Evolutionary conservation across 2,329 filamentous ascomycete species (phyloP), one percentile per base, ranked within the genome.

Genomic region (Tolypocladium tropicale): DNA sequence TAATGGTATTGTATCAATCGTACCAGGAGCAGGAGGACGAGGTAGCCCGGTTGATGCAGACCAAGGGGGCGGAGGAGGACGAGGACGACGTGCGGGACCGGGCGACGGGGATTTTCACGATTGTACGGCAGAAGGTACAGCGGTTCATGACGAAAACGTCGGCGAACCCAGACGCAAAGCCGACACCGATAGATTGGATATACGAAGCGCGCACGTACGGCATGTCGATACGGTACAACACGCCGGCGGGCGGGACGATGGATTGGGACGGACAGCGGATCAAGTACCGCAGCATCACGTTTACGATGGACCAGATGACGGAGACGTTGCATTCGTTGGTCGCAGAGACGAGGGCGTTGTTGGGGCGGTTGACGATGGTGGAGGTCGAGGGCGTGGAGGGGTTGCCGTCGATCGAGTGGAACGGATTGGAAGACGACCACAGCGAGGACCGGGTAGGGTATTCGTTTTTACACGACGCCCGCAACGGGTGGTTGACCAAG

Each of bases 151-250:
- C 53, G 7, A 30, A 34, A 30, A 59, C 41, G 16, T 25, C 50
- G 12, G 51, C 46, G 2, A 32, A 25, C 5, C 23, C 10, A 0
- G 33, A 58, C 6, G 36, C 33, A 6, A 23, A 55, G 32, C 58
- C 53, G 16, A 59, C 25, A 6, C 58, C 55, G 41, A 61, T 63
- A 48, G 57, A 63, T 52, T 63, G 52, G 57, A 61, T 63, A 9
- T 56, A 57, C 25, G 48, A 60, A 6, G 21, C 30, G 25, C 53
- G 41, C 0, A 56, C 39, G 21, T 59, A 60, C 39, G 50, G 55
- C 2, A 53, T 61, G 34, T 33, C 58, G 9, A 62, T 63, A 46
- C 55, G 54, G 32, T 61, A 48, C 46, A 52, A 55, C 18, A 63
- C 41, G 32, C 11, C 55, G 10, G 55, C 51, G 3, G 16, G 28